Conservation (phyloP, 805 yeast species). For the Scheffersomyces ergatensis region DNA sequence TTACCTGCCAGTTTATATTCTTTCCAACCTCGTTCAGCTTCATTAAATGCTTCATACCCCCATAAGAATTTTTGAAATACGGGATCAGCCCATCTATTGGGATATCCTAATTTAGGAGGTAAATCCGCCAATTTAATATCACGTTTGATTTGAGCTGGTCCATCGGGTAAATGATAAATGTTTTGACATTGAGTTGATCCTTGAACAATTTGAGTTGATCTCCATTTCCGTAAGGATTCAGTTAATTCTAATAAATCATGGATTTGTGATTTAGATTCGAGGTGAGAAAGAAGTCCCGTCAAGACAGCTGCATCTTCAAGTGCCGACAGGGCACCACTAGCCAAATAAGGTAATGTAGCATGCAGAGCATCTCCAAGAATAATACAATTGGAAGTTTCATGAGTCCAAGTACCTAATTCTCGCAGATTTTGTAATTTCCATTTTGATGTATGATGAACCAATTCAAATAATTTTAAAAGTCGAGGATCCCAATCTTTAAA, state of each 20-base stretch:
- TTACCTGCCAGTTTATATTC: constrained; percentile 6
- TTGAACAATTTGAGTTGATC: constrained; percentile 24
- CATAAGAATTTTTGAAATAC: constrained; percentile 22
- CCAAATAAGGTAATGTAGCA: constrained; percentile 33
- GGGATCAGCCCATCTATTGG: constrained; percentile 23
- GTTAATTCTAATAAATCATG: constrained; percentile 12
- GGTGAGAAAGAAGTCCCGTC: constrained; percentile 15
- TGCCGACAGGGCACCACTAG: constrained; percentile 32
- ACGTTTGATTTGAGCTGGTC: constrained; percentile 19
- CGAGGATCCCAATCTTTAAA: constrained; percentile 27
- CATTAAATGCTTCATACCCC: constrained; percentile 22
- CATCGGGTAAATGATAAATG: constrained; percentile 26
- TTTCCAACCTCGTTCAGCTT: constrained; percentile 17
- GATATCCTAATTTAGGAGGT: constrained; percentile 18
- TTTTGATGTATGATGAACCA: constrained; percentile 17
- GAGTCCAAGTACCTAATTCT: constrained; percentile 24
- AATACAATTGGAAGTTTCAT: constrained; percentile 20
- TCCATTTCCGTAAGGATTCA: constrained; percentile 17
- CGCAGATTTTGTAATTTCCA: constrained; percentile 24
- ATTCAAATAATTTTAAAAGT: constrained; percentile 14
- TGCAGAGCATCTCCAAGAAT: constrained; percentile 35
- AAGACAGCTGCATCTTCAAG: constrained; percentile 31
- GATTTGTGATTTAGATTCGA: constrained; percentile 15
- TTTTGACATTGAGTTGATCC: constrained; percentile 14
- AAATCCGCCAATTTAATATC: constrained; percentile 12